These are phyloP conservation scores for Rhodotorula toruloides DNA, from an alignment of 768 basidiomycete genomes.

Conservation along the genomic window DNA sequence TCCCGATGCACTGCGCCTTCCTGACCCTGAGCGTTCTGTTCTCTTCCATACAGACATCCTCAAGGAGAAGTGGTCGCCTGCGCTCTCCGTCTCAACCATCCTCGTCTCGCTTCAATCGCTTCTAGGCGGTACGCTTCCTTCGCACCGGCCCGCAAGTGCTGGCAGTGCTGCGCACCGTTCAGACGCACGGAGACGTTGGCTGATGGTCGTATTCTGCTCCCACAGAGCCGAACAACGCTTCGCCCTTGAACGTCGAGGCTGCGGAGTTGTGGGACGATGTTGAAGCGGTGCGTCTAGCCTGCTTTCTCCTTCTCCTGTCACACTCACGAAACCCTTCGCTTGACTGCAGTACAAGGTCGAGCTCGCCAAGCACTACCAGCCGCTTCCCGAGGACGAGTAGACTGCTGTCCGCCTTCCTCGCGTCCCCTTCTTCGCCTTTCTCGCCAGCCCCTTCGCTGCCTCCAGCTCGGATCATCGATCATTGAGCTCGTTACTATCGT, in stretches of 20 bases:
- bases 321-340: neutral
- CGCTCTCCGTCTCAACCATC: conserved; percentile 85
- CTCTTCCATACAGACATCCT: conserved; percentile 58
- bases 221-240: conserved; percentile 86
- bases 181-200: no score
- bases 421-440: neutral
- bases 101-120: conserved; percentile 80
- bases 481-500: no score
- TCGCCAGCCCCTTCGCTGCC: neutral
- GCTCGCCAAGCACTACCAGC: conserved; percentile 39
- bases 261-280: conserved; percentile 70
- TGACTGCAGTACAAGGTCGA: conserved; percentile 32
- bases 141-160: neutral
- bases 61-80: conserved; percentile 92
- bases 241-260: conserved; percentile 81
- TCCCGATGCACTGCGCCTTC: neutral
- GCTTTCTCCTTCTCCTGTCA: no score
- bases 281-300: conserved; percentile 49
- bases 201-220: conserved; percentile 42
- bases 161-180: neutral
- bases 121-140: conserved; percentile 63
- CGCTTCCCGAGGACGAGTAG: conserved; percentile 36
- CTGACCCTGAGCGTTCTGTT: conserved; percentile 42
- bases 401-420: neutral
- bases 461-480: no score